Evolutionary conservation across 805 yeast species (phyloP).

Genomic region (Isabelozyma pseudorhagii): DNA sequence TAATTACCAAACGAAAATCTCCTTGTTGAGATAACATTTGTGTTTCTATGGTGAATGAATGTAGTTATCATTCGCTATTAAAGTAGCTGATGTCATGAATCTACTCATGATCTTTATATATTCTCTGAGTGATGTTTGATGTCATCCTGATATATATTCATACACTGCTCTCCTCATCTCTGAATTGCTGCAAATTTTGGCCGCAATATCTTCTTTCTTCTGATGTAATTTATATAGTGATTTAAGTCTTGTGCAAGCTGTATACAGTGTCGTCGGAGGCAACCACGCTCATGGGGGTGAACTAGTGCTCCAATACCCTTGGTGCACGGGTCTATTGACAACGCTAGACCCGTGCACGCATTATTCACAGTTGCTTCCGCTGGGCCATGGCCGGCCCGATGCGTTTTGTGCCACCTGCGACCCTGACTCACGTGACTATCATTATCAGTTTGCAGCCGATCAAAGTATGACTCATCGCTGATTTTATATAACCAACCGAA

Average conservation of each 20-base stretch:
- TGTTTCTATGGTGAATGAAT: neutral
- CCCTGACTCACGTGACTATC: neutral
- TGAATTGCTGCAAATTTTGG: neutral
- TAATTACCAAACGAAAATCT: no score
- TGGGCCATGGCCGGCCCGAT: neutral
- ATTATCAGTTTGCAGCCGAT: neutral
- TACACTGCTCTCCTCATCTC: neutral
- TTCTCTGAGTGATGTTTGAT: no score
- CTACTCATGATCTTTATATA: no score
- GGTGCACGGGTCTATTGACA: neutral
- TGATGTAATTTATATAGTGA: neutral
- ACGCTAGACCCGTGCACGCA: no score
- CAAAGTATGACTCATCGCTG: neutral
- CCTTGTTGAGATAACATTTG: no score
- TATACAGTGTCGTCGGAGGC: neutral
- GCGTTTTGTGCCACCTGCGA: neutral
- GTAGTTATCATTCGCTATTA: neutral
- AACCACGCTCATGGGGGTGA: no score
- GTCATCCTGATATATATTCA: no score
- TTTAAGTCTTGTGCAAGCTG: neutral
- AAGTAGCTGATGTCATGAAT: neutral
- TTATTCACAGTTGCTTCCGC: neutral
- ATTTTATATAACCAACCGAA: no score
- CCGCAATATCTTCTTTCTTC: neutral
- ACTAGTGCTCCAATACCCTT: no score